Conservation (phyloP, 2,329 filamentous ascomycete species). For the Nannizziopsis barbatae region DNA sequence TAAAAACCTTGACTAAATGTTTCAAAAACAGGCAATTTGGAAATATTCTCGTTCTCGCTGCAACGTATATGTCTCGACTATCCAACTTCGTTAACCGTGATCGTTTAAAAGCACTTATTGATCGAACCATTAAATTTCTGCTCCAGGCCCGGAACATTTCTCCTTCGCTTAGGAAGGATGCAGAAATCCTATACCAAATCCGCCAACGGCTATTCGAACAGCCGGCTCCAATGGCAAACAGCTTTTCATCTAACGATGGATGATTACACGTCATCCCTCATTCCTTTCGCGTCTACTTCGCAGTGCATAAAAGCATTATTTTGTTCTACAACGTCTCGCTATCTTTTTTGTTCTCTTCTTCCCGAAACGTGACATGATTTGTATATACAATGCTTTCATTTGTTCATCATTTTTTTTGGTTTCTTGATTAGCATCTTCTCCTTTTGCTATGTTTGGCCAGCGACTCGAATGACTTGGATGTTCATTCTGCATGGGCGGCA, state of each 20-base stretch:
- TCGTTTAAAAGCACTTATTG: conserved; percentile 50
- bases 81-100: conserved; percentile 46
- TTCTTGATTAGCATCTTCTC: neutral
- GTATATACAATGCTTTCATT: conserved; percentile 1
- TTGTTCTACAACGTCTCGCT: neutral
- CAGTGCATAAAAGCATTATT: neutral
- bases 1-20: neutral
- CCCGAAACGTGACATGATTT: neutral
- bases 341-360: neutral
- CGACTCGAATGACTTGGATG: neutral
- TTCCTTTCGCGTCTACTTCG: neutral
- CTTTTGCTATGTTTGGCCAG: too few species aligned
- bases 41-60: conserved; percentile 81
- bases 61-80: conserved; percentile 61
- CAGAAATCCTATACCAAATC: conserved; percentile 55
- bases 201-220: conserved; percentile 31
- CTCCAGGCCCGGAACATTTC: conserved; percentile 58
- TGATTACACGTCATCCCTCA: neutral
- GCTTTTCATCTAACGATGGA: conserved; percentile 12
- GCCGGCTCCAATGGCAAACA: neutral
- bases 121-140: conserved; percentile 67
- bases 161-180: conserved; percentile 62
- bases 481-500: conserved; percentile 6
- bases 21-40: conserved; percentile 68
- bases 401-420: neutral